Evolutionary conservation across 2,329 filamentous ascomycete species (phyloP).

Genomic region (Chaetomiaceae sp.): DNA sequence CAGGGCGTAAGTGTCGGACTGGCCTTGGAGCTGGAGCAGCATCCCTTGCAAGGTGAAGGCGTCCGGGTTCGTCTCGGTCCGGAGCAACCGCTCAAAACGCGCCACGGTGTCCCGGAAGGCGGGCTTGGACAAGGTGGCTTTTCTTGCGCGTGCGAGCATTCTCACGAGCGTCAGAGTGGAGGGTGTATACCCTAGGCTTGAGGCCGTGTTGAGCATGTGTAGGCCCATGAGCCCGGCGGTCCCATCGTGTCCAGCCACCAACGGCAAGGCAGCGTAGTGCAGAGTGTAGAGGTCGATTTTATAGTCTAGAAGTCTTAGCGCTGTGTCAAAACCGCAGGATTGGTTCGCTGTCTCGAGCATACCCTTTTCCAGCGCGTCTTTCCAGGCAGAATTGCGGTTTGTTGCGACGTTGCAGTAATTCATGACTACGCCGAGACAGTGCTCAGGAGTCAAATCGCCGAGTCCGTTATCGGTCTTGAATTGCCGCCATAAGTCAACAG

Average conservation of each 20-base stretch:
- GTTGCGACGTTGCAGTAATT: conserved; percentile 28
- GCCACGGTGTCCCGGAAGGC: conserved; percentile 22
- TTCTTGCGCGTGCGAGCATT: conserved; percentile 9
- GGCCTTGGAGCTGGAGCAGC: conserved; percentile 21
- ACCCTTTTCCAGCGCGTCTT: conserved; percentile 22
- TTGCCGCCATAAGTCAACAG: conserved; percentile 27
- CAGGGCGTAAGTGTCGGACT: conserved; percentile 28
- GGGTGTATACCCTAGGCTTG: conserved; percentile 33
- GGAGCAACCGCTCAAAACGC: conserved; percentile 26
- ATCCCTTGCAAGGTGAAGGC: conserved; percentile 36
- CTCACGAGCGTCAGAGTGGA: conserved; percentile 34
- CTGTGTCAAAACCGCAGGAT: not conserved
- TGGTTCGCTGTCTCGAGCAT: not conserved
- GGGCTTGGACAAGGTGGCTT: not conserved
- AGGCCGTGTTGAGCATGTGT: conserved; percentile 36
- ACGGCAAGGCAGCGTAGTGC: conserved; percentile 32
- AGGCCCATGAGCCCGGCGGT: conserved; percentile 25
- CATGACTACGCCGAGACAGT: conserved; percentile 24
- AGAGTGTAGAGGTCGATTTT: conserved; percentile 30
- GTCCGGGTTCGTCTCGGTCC: conserved; percentile 29
- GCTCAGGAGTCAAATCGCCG: conserved; percentile 22
- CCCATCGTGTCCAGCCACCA: conserved; percentile 18
- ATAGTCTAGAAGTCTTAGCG: conserved; percentile 19
- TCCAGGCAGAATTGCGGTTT: conserved; percentile 25
- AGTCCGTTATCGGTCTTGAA: conserved; percentile 13